phyloP scores from a whole-genome alignment of 306 rosid genomes.

The Cucurbita moschata region DNA sequence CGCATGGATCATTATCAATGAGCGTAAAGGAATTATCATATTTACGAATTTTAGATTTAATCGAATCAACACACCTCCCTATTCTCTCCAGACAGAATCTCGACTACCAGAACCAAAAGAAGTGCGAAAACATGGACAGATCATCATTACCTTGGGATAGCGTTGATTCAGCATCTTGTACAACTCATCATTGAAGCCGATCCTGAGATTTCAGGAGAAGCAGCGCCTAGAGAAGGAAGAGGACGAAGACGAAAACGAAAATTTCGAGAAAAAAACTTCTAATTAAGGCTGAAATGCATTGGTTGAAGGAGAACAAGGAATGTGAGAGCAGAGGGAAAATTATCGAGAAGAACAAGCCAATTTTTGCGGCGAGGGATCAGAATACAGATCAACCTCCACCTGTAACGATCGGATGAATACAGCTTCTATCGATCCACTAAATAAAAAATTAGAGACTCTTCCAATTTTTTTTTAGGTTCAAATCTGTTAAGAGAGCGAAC shows the following conservation, averaged over 20 bases:
- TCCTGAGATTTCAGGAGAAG: background rate
- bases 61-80: background rate
- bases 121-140: background rate
- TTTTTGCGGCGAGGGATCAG: background rate
- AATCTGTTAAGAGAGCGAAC: background rate
- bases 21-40: background rate
- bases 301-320: background rate
- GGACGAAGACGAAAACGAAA: background rate
- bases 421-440: background rate
- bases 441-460: background rate
- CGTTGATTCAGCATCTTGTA: background rate
- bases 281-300: background rate
- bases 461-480: background rate
- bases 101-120: background rate
- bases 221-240: background rate
- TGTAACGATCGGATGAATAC: background rate
- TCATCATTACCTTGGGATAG: background rate
- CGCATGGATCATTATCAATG: background rate
- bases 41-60: background rate
- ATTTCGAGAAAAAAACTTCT: background rate
- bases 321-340: background rate
- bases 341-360: background rate
- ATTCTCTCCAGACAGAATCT: background rate
- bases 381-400: background rate
- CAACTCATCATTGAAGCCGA: conserved; percentile 4